Evolutionary conservation across 192 early-diverging fungal species (phyloP).

Genomic region (Martensiomyces pterosporus): DNA sequence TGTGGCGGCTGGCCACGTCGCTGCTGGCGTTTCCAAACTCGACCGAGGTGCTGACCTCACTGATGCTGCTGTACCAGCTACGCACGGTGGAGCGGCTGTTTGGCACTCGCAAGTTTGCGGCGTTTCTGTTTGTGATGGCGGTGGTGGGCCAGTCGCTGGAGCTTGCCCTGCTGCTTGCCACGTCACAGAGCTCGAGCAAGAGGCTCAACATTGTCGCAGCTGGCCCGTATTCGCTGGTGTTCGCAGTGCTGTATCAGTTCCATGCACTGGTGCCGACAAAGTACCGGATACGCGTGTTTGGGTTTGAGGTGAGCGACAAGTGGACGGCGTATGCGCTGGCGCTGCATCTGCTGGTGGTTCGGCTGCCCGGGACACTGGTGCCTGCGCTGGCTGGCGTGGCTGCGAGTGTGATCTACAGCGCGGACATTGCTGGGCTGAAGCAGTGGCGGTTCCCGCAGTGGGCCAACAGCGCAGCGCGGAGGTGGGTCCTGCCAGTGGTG

Average conservation of each 20-base stretch:
- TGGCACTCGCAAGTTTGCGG: slow-evolving; percentile 17
- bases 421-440: slow-evolving; percentile 14
- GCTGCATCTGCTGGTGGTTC: not conserved
- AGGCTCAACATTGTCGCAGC: not conserved
- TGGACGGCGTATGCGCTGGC: slow-evolving; percentile 9
- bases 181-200: not conserved
- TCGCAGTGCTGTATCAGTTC: slow-evolving; percentile 17
- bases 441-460: slow-evolving; percentile 17
- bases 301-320: slow-evolving; percentile 9
- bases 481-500: slow-evolving; percentile 5
- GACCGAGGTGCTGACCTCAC: not conserved
- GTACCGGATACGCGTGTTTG: slow-evolving; percentile 1
- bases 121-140: slow-evolving; percentile 14
- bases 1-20: slow-evolving; percentile 12
- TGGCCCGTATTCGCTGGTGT: slow-evolving; percentile 13
- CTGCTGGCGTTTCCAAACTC: slow-evolving; percentile 3
- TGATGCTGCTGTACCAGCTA: slow-evolving; percentile 14
- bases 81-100: slow-evolving; percentile 18
- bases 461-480: not conserved
- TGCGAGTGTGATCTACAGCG: slow-evolving; percentile 13
- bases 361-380: not conserved
- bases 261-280: slow-evolving; percentile 5
- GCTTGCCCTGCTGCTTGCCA: not conserved
- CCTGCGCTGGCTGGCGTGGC: slow-evolving; percentile 11
- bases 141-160: slow-evolving; percentile 13